Percentiles rank a stretch among this genome's conserved stretches.
phyloP scores from a whole-genome alignment of 805 yeast species.

The Starmerella cellae region DNA sequence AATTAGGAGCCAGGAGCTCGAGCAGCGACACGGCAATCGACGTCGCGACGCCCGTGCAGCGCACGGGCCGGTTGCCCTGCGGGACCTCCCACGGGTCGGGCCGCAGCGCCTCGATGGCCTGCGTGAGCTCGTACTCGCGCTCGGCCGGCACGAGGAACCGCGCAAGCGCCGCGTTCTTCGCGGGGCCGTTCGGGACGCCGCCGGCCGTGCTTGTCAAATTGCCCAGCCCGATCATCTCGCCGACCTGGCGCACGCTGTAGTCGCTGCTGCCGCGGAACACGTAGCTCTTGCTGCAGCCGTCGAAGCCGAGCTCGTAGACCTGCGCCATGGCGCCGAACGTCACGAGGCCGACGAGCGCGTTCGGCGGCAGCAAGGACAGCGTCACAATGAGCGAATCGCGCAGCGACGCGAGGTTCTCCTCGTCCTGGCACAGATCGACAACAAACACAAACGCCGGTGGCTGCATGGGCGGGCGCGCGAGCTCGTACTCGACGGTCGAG shows the following conservation, averaged over 20 bases:
- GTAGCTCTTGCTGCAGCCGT: conserved; percentile 56
- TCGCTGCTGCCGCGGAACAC: conserved; percentile 86
- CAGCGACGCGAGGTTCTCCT: conserved; percentile 70
- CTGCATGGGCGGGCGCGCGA: conserved; percentile 62
- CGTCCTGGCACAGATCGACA: conserved; percentile 80
- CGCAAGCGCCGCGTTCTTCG: conserved; percentile 33
- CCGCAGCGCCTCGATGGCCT: conserved; percentile 61
- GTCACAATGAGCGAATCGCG: conserved; percentile 69
- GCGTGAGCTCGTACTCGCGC: conserved; percentile 68
- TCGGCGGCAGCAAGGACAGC: conserved; percentile 71
- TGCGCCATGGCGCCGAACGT: conserved; percentile 85
- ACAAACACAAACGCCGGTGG: conserved; percentile 83
- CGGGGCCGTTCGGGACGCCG: conserved; percentile 16
- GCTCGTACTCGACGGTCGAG: conserved; percentile 74
- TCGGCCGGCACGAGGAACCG: conserved; percentile 63
- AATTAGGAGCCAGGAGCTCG: conserved; percentile 70
- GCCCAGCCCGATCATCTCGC: conserved; percentile 46
- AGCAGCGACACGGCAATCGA: conserved; percentile 69
- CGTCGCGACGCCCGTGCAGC: conserved; percentile 89
- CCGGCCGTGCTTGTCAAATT: neutral
- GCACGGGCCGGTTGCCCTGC: conserved; percentile 59
- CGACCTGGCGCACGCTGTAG: conserved; percentile 42
- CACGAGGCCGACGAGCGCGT: conserved; percentile 74
- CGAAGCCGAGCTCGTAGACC: conserved; percentile 67
- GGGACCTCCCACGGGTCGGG: conserved; percentile 84